Evolutionary conservation across 345 rosid genomes (phyloP).

Genomic region (Populus simonii): DNA sequence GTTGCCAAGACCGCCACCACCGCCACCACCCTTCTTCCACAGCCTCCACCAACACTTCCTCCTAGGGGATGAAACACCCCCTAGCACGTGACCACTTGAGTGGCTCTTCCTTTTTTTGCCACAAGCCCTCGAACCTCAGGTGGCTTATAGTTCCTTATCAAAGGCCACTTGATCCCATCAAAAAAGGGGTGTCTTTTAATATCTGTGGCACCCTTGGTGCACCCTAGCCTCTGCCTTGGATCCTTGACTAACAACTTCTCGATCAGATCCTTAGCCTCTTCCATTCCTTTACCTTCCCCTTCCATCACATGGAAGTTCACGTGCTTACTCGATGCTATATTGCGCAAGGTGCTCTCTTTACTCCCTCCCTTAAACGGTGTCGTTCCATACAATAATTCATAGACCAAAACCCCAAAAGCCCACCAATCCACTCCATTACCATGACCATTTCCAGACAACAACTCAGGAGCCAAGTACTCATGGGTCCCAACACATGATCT

Average conservation of each 20-base stretch:
- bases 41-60: background rate
- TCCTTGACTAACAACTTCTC: conserved; percentile 68
- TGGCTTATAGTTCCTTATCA: conserved; percentile 66
- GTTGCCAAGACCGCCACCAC: background rate
- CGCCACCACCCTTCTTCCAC: background rate
- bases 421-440: conserved; percentile 98
- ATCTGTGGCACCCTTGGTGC: conserved; percentile 80
- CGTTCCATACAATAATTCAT: conserved; percentile 79
- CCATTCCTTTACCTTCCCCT: conserved; percentile 47
- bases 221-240: conserved; percentile 66
- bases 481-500: conserved; percentile 94
- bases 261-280: conserved; percentile 69
- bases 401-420: conserved; percentile 78
- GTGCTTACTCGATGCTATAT: conserved; percentile 58
- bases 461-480: conserved; percentile 93
- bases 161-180: conserved; percentile 74
- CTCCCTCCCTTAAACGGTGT: conserved; percentile 80
- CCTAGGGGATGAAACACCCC: background rate
- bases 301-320: conserved; percentile 54
- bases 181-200: conserved; percentile 84
- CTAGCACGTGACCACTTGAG: background rate
- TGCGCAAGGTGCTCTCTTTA: conserved; percentile 81
- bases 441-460: conserved; percentile 85
- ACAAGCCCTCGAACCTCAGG: conserved; percentile 54
- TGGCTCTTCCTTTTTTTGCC: background rate